Base-by-base conservation (phyloP, 1,284 basidiomycete species). In the Tilletia walkeri region DNA sequence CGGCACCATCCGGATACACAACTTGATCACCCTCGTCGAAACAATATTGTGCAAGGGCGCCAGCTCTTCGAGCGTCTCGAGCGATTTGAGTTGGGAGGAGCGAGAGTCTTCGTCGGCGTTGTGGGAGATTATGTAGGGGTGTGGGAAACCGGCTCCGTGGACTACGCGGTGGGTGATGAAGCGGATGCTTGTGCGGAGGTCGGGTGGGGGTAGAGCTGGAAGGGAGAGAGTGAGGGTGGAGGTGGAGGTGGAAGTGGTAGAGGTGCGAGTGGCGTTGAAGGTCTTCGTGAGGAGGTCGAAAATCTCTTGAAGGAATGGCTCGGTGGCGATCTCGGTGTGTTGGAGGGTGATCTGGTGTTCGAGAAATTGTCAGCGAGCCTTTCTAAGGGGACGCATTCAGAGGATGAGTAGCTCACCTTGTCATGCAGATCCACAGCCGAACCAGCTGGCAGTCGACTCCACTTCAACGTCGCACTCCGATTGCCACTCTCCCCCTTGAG, bases 1-100 rank as follows among this genome's bases (percentile, higher is more conserved):
- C 47, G 61, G 71, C 38, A 68, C 14, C 12, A 69, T 50, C 14
- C 45, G 50, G 10, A 75, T 68, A 50, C 68, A 69, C 12, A 48
- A 30, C 7, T 66, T 65, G 49, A 75, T 73, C 1, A 75, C 59
- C 38, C 36, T n/a, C 9, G 72, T 68, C 34, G 70, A 53, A 10
- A 70, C 67, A 9, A 65, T 63, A 39, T 75, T 75, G 67, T 75
- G 74, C 41, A 75, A 67, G 6, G 74, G 74, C 9, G 74, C 74
- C 34, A 75, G 49, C 7, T 41, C 69, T 41, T 73, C 59, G 20
- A 75, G 65, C 30, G 53, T 73, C 41, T 66, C 50, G 24, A 70
- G 66, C 6, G 68, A 56, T 20, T 54, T 50, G 39, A 66, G 67
- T 20, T 70, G 54, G 34, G 65, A 68, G 0, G 45, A 6, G 4